Conservation (phyloP, 2,329 filamentous ascomycete species). For the Colletotrichum somersetense region DNA sequence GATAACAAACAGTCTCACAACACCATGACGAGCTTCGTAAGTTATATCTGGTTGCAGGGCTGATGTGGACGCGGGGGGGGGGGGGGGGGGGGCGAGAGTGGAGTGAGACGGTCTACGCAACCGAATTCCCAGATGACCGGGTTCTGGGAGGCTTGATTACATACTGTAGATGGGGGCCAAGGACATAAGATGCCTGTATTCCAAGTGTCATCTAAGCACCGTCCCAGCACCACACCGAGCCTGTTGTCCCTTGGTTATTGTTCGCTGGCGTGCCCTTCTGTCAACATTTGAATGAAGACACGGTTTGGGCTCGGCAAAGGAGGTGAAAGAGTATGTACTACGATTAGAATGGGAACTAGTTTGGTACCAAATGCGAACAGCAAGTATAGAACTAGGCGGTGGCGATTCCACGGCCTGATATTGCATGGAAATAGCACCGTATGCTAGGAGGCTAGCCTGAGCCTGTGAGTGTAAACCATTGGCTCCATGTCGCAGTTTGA, state of each 20-base stretch:
- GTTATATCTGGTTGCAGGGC: background rate
- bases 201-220: background rate
- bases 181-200: background rate
- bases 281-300: background rate
- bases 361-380: background rate
- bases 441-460: background rate
- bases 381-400: background rate
- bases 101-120: background rate
- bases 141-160: slow-evolving; percentile 4
- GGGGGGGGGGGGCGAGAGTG: background rate
- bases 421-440: background rate
- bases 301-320: background rate
- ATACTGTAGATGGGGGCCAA: slow-evolving; percentile 6
- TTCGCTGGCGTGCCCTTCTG: background rate
- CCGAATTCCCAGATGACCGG: slow-evolving; percentile 8
- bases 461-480: slow-evolving; percentile 15
- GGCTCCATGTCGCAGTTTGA: background rate
- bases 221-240: background rate
- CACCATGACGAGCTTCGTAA: background rate
- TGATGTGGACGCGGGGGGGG: background rate
- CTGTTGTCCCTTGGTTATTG: too few relatives aligned
- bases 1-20: background rate
- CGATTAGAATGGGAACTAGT: background rate
- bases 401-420: background rate
- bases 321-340: background rate